Base-by-base conservation (phyloP, 805 yeast genomes). In the Diddensiella caesifluorescens region DNA sequence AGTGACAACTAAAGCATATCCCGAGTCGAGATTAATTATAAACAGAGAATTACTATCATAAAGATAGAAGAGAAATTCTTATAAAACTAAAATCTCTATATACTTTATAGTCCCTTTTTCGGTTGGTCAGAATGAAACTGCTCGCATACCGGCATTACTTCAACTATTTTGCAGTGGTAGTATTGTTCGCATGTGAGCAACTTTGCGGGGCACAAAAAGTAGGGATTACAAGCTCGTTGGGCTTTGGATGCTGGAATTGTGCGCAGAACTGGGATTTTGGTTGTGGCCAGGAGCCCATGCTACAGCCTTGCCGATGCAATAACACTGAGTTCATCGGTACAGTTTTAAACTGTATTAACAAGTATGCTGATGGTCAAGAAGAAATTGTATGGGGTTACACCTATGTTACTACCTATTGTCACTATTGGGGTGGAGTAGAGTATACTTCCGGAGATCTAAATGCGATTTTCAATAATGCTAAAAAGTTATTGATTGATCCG, bases 231-330 rank as follows among this genome's bases (percentile, higher is more conserved):
- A 55, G 60, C 38, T 40, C 45, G 10, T 38, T 61, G 3, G 65
- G 64, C 2, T 47, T 51, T 34, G 57, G 54, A 1, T 60, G 65
- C 45, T 56, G 60, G 52, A 61, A 49, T 40, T 44, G 56, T n/a
- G 63, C 64, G 2, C 42, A 50, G 21, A 47, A 42, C 10, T 61
- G 56, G 56, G 48, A 57, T 41, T 60, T 59, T 33, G 55, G 55
- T 5, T 60, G 64, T 30, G 30, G 38, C 19, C 19, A 26, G 5
- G 48, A 41, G 18, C 22, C 22, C 4, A 33, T 36, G 16, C 22
- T 29, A 4, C 25, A 30, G 10, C 53, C 57, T 0, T 57, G 64
- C 40, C 48, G 55, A 4, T 61, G 65, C 35, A 32, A 38, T 18
- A 57, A 47, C 21, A 48, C 47, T 6, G 51, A 52, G 19, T 60